These are phyloP conservation scores for Boechera divaricarpa DNA, from an alignment of 345 rosid species.

Conservation along the genomic window DNA sequence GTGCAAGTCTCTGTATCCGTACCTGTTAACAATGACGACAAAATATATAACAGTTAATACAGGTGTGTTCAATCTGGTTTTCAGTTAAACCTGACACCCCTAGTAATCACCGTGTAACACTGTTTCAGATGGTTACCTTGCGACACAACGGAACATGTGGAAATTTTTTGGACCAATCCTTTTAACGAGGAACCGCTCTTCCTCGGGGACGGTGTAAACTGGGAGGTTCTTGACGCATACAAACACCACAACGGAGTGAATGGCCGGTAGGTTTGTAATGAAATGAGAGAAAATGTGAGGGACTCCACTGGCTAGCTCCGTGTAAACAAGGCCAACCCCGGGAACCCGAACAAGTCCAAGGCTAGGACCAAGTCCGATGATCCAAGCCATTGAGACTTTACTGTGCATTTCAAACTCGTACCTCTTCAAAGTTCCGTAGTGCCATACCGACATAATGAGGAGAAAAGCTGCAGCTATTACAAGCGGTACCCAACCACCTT, in stretches of 20 bases:
- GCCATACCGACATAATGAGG: conserved; percentile 88
- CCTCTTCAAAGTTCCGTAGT: conserved; percentile 85
- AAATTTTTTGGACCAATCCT: conserved; percentile 78
- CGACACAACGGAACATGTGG: conserved; percentile 85
- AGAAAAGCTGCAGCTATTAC: conserved; percentile 79
- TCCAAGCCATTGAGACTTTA: conserved; percentile 65
- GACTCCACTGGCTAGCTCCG: conserved; percentile 78
- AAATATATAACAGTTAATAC: neutral
- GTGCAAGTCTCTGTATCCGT: conserved; percentile 83
- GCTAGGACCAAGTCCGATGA: conserved; percentile 57
- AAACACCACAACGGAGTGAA: conserved; percentile 77
- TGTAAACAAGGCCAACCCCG: conserved; percentile 84
- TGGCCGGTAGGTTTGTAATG: conserved; percentile 78
- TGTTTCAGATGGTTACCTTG: conserved; percentile 40
- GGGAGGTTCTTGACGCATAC: conserved; percentile 80
- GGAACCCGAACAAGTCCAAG: conserved; percentile 79
- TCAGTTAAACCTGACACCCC: neutral
- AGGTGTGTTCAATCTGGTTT: conserved; percentile 1
- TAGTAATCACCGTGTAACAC: neutral
- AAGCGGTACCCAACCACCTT: conserved; percentile 95
- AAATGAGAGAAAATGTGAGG: conserved; percentile 82
- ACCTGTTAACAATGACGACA: conserved; percentile 46
- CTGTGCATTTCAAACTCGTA: conserved; percentile 71
- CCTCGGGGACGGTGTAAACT: conserved; percentile 82
- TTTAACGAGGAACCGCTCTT: conserved; percentile 76